Evolutionary conservation across 2,329 filamentous ascomycete genomes (phyloP).

Genomic region (Phoma sp.): DNA sequence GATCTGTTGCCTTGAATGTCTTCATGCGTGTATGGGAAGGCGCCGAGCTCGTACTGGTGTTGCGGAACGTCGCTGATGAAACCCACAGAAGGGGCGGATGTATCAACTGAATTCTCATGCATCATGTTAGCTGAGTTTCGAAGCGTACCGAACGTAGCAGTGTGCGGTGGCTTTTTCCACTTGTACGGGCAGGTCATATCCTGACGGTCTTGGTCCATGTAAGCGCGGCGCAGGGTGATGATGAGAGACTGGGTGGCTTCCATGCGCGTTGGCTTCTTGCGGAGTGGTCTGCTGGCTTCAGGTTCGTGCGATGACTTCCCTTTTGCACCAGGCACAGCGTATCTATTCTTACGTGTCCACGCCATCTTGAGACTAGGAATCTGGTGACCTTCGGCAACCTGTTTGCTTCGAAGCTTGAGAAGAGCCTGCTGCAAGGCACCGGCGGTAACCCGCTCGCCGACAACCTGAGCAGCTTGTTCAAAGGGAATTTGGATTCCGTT

Average conservation of each 20-base stretch:
- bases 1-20: not conserved
- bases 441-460: conserved; percentile 32
- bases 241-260: conserved; percentile 18
- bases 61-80: no score
- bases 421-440: conserved; percentile 45
- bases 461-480: conserved; percentile 35
- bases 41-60: not conserved
- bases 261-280: conserved; percentile 16
- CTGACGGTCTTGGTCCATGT: conserved; percentile 3
- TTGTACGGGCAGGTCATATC: conserved; percentile 8
- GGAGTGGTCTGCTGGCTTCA: conserved; percentile 4
- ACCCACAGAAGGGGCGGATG: no score
- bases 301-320: conserved; percentile 7
- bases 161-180: conserved; percentile 8
- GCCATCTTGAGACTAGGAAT: conserved; percentile 34
- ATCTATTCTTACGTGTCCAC: conserved; percentile 30
- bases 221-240: conserved; percentile 8
- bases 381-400: conserved; percentile 28
- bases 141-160: not conserved
- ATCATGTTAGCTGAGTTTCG: conserved; percentile 2
- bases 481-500: conserved; percentile 40
- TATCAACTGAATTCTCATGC: not conserved
- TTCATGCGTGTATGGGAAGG: not conserved
- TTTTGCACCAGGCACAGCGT: conserved; percentile 17
- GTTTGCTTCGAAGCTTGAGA: conserved; percentile 38